Conservation (phyloP, 1,284 basidiomycete species). For the Caloboletus firmus region DNA sequence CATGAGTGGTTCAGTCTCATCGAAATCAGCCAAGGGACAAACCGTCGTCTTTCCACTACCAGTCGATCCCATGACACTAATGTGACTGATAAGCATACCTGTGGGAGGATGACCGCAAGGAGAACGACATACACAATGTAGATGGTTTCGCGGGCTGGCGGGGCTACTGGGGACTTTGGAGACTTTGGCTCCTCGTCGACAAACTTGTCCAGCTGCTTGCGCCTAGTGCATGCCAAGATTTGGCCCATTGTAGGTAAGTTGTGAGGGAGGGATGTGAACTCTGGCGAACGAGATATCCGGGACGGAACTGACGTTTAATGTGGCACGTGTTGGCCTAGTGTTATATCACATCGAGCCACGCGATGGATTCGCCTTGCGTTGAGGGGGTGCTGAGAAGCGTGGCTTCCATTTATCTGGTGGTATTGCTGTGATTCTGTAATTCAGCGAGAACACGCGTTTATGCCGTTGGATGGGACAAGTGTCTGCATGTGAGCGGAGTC, state of each 20-base stretch:
- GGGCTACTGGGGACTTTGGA: slow-evolving; percentile 11
- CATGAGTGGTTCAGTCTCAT: slow-evolving; percentile 10
- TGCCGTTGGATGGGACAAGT: slow-evolving; percentile 13
- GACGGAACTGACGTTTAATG: slow-evolving; percentile 28
- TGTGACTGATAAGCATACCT: slow-evolving; percentile 30
- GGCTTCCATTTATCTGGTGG: slow-evolving; percentile 21
- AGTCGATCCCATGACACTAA: slow-evolving; percentile 37
- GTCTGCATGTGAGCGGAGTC: neutral
- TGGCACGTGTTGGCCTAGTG: slow-evolving; percentile 30
- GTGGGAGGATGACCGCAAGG: neutral
- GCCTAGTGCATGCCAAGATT: slow-evolving; percentile 29
- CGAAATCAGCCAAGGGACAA: slow-evolving; percentile 4
- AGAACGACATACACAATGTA: slow-evolving; percentile 30
- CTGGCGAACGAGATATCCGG: slow-evolving; percentile 29
- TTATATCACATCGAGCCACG: slow-evolving; percentile 33
- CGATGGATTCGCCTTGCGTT: slow-evolving; percentile 29
- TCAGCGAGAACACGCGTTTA: slow-evolving; percentile 29
- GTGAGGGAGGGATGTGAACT: slow-evolving; percentile 16
- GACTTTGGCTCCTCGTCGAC: slow-evolving; percentile 31
- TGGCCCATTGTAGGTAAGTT: slow-evolving; percentile 30
- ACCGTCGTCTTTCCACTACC: slow-evolving; percentile 39
- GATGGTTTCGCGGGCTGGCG: slow-evolving; percentile 28
- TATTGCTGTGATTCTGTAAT: slow-evolving; percentile 24
- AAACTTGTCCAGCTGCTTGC: slow-evolving; percentile 31
- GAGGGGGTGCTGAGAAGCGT: slow-evolving; percentile 29